Percentiles rank a stretch among this genome's conserved stretches.
These are phyloP conservation scores for Sedum album DNA, from an alignment of 164 flowering plant species.

Conservation along the genomic window DNA sequence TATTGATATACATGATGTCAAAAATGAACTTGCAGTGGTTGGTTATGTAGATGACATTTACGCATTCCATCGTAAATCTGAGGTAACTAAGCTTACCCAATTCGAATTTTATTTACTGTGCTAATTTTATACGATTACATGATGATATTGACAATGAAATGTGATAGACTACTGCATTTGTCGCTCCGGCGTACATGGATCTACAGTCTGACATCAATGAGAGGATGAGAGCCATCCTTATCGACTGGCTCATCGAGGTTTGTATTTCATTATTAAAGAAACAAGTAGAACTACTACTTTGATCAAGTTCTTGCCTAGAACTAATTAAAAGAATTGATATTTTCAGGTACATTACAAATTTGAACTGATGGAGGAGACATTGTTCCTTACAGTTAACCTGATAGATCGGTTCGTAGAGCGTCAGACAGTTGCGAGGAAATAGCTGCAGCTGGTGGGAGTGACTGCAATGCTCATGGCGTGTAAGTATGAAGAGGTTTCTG, in stretches of 20 bases:
- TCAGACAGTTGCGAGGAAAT: constrained; percentile 18
- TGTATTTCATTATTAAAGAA: background rate
- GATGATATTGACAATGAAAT: background rate
- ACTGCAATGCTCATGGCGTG: constrained; percentile 34
- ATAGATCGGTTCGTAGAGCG: constrained; percentile 25
- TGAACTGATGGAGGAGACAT: no score
- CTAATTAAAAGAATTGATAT: background rate
- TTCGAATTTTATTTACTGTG: background rate
- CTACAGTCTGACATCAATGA: constrained; percentile 27
- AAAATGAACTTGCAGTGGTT: constrained; percentile 20
- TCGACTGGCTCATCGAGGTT: constrained; percentile 35
- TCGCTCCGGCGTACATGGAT: constrained; percentile 20
- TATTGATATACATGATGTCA: constrained; percentile 15
- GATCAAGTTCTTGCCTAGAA: background rate
- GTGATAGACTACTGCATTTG: constrained; percentile 20
- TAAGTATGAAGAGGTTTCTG: no score
- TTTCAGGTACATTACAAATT: no score
- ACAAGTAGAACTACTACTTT: background rate
- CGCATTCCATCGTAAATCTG: constrained; percentile 17
- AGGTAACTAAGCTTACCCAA: constrained; percentile 12
- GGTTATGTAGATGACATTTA: constrained; percentile 23
- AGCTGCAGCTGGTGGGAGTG: constrained; percentile 31
- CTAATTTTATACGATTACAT: background rate
- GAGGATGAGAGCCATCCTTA: constrained; percentile 28
- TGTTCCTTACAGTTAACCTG: constrained; percentile 27